These are phyloP conservation scores for Paraleonurus japonicus DNA, from an alignment of 257 asterid genomes.

Conservation along the genomic window DNA sequence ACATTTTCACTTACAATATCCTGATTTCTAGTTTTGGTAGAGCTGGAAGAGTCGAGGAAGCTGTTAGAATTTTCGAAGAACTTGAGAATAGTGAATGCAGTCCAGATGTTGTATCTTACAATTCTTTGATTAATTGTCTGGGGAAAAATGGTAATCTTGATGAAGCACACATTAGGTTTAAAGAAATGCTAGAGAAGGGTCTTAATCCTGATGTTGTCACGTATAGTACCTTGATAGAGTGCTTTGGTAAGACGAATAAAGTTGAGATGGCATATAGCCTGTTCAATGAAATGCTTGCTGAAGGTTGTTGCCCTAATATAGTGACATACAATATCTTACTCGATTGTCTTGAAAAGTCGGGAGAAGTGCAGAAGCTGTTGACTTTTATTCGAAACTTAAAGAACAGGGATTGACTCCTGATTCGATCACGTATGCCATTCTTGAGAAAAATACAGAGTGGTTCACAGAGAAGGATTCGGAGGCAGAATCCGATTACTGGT, in stretches of 20 bases:
- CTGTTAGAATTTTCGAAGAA: constrained; percentile 74
- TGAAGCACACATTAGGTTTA: constrained; percentile 89
- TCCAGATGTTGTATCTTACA: constrained; percentile 82
- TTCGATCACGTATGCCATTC: constrained; percentile 71
- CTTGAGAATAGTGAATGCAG: constrained; percentile 70
- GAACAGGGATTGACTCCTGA: constrained; percentile 87
- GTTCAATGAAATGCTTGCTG: constrained; percentile 78
- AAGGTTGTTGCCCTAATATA: constrained; percentile 84
- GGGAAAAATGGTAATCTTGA: constrained; percentile 90
- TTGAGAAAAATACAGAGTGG: constrained; percentile 88
- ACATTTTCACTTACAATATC: constrained; percentile 83
- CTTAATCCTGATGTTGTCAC: constrained; percentile 92
- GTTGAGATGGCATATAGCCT: constrained; percentile 81
- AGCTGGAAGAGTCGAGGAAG: constrained; percentile 79
- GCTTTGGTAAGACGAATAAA: constrained; percentile 88
- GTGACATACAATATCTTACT: constrained; percentile 88
- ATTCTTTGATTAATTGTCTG: constrained; percentile 81
- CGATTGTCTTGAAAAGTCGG: constrained; percentile 90
- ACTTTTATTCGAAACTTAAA: constrained; percentile 72
- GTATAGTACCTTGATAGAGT: constrained; percentile 84
- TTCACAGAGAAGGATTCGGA: constrained; percentile 57
- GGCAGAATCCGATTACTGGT: constrained; percentile 80
- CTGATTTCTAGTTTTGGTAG: constrained; percentile 82
- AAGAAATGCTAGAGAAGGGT: constrained; percentile 87
- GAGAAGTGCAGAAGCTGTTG: constrained; percentile 88